These are phyloP conservation scores for Nigrospora sphaerica DNA, from an alignment of 2,329 filamentous ascomycete species.

Conservation along the genomic window DNA sequence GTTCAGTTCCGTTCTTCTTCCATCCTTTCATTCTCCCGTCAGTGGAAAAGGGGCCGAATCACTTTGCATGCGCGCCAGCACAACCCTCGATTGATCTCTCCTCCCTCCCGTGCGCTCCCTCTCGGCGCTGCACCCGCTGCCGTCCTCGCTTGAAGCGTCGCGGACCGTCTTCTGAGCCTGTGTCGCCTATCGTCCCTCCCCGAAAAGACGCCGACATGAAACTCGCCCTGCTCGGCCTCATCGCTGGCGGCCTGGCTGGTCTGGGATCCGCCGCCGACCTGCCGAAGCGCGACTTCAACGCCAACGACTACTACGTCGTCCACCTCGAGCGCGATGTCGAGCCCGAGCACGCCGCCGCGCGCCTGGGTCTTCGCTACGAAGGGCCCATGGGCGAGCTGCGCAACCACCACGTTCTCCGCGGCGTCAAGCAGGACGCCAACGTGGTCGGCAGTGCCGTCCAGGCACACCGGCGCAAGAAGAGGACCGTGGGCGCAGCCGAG, in stretches of 20 bases:
- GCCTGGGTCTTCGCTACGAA: slow-evolving; percentile 72
- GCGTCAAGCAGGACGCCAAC: slow-evolving; percentile 55
- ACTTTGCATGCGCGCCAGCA: too few relatives aligned
- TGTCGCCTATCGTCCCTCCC: not conserved
- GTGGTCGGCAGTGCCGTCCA: slow-evolving; percentile 47
- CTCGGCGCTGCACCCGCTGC: too few relatives aligned
- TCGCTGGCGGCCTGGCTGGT: slow-evolving; percentile 37
- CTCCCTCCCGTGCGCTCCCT: too few relatives aligned
- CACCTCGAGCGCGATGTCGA: slow-evolving; percentile 63
- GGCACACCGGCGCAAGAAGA: slow-evolving; percentile 50
- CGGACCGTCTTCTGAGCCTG: too few relatives aligned
- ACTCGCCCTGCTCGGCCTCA: slow-evolving; percentile 42
- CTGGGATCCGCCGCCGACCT: slow-evolving; percentile 38
- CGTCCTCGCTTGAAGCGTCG: too few relatives aligned
- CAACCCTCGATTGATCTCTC: too few relatives aligned
- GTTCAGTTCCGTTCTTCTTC: too few relatives aligned
- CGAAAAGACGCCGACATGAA: slow-evolving; percentile 35
- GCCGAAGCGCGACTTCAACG: slow-evolving; percentile 63
- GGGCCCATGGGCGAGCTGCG: slow-evolving; percentile 71
- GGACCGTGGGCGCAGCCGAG: slow-evolving; percentile 39
- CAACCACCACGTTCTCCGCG: slow-evolving; percentile 79
- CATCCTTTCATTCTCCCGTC: too few relatives aligned
- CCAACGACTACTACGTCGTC: slow-evolving; percentile 88
- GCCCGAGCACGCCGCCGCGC: slow-evolving; percentile 62
- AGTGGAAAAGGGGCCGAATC: too few relatives aligned